These are phyloP conservation scores for Trifolium subterraneum DNA, from an alignment of 306 rosid genomes.

Conservation along the genomic window DNA sequence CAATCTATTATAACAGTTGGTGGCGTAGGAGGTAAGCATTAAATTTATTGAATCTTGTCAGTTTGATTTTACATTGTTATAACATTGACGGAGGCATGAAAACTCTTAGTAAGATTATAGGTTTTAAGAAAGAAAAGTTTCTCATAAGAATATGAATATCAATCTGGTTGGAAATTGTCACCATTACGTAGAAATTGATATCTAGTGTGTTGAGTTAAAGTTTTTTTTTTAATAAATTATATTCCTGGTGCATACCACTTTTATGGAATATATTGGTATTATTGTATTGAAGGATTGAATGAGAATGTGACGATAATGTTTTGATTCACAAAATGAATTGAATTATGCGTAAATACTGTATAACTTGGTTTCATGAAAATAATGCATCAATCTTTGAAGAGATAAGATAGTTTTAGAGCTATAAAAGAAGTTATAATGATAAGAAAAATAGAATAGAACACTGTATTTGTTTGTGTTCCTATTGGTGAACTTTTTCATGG, in stretches of 20 bases:
- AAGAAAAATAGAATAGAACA: neutral
- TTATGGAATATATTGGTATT: neutral
- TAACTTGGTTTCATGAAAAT: constrained; percentile 12
- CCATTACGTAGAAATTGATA: constrained; percentile 19
- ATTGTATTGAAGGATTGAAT: constrained; percentile 23
- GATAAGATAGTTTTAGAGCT: neutral
- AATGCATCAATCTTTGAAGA: neutral
- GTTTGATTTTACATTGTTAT: constrained; percentile 19
- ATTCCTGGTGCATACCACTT: neutral
- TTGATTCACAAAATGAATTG: constrained; percentile 3
- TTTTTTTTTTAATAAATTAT: neutral
- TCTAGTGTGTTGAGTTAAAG: constrained; percentile 14
- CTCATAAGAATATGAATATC: neutral
- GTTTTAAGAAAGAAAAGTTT: constrained; percentile 7
- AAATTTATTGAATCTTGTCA: constrained; percentile 20
- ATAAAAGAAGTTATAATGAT: neutral
- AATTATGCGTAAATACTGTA: constrained; percentile 22
- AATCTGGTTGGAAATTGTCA: constrained; percentile 22
- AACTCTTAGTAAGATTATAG: neutral
- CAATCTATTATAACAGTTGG: constrained; percentile 90
- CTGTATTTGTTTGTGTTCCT: neutral
- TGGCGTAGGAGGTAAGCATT: constrained; percentile 83
- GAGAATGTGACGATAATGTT: constrained; percentile 16
- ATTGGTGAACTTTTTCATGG: constrained; percentile 14
- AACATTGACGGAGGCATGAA: constrained; percentile 22